Conservation (phyloP, 108 stramenopile species). For the Chaetoceros muelleri region DNA sequence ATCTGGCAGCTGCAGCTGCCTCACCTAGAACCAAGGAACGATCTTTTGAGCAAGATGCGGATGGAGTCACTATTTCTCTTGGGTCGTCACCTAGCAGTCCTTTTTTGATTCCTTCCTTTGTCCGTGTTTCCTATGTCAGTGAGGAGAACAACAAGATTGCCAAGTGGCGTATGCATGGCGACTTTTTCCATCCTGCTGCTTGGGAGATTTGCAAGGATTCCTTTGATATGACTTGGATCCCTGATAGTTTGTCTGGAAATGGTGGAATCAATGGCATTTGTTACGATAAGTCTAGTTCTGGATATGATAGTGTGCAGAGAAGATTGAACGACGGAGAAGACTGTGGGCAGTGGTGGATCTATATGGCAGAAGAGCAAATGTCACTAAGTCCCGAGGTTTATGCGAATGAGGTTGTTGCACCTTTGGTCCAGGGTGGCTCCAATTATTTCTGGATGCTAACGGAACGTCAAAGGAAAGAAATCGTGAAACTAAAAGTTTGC, state of each 20-base stretch:
- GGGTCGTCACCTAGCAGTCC: conserved; percentile 51
- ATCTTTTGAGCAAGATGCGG: conserved; percentile 33
- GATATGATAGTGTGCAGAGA: conserved; percentile 6
- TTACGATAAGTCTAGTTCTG: conserved; percentile 18
- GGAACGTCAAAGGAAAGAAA: conserved; percentile 65
- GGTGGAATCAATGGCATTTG: conserved; percentile 65
- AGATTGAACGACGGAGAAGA: conserved; percentile 21
- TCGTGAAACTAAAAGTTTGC: conserved; percentile 61
- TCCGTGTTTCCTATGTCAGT: conserved; percentile 75
- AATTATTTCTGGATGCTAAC: conserved; percentile 83
- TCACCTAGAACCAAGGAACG: conserved; percentile 38
- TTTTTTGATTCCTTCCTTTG: conserved; percentile 79
- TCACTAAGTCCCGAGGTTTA: conserved; percentile 71
- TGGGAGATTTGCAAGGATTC: conserved; percentile 88
- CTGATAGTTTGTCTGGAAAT: conserved; percentile 54
- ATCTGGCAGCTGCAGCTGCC: conserved; percentile 66
- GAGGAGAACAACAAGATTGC: conserved; percentile 82
- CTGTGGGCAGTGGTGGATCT: conserved; percentile 88
- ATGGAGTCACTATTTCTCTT: conserved; percentile 34
- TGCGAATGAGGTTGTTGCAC: conserved; percentile 65
- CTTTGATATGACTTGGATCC: conserved; percentile 78
- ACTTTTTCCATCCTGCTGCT: conserved; percentile 83
- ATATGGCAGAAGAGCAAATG: conserved; percentile 82
- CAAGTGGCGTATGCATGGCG: conserved; percentile 66
- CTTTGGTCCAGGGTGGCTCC: conserved; percentile 70